A percentile compares a stretch with the other conserved stretches of the same genome.
Conservation (phyloP, 2,329 filamentous ascomycete species). For the Pestalotiopsis sp. region DNA sequence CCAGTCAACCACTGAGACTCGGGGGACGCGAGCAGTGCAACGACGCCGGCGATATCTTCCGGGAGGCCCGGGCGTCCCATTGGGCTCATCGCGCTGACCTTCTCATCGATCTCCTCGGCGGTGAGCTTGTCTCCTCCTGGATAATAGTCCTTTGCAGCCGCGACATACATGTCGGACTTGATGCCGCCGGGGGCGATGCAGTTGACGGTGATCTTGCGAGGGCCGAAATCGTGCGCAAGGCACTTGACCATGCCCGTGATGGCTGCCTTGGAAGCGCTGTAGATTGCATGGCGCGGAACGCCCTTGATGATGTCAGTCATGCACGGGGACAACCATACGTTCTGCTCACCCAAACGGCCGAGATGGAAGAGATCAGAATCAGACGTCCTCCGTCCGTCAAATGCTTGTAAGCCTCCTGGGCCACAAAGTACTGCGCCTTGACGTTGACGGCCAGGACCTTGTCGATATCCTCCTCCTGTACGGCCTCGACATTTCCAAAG, state of each 20-base stretch:
- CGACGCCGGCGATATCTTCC: constrained; percentile 35
- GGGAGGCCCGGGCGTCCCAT: constrained; percentile 14
- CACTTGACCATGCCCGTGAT: constrained; percentile 35
- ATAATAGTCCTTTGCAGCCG: constrained; percentile 15
- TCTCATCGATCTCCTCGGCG: constrained; percentile 15
- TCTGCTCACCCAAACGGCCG: constrained; percentile 36
- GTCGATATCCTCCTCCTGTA: constrained; percentile 56
- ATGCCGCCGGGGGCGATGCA: constrained; percentile 20
- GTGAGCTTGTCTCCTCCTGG: constrained; percentile 11
- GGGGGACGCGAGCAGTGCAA: constrained; percentile 37
- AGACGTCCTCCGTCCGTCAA: constrained; percentile 64
- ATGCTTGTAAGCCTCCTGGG: constrained; percentile 63
- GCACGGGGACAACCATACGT: not conserved
- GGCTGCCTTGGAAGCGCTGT: constrained; percentile 38
- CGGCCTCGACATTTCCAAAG: not conserved
- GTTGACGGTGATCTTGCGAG: constrained; percentile 24
- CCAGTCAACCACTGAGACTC: constrained; percentile 20
- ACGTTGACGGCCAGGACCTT: constrained; percentile 64
- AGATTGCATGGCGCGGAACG: constrained; percentile 36
- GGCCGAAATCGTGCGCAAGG: constrained; percentile 4
- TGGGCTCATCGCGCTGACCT: constrained; percentile 10
- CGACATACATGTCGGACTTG: constrained; percentile 16
- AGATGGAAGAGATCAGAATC: constrained; percentile 66
- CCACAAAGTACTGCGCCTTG: constrained; percentile 64
- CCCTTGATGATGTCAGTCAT: not conserved